These are phyloP conservation scores for Sarocladium oryzae DNA, from an alignment of 2,329 filamentous ascomycete species.

Conservation along the genomic window DNA sequence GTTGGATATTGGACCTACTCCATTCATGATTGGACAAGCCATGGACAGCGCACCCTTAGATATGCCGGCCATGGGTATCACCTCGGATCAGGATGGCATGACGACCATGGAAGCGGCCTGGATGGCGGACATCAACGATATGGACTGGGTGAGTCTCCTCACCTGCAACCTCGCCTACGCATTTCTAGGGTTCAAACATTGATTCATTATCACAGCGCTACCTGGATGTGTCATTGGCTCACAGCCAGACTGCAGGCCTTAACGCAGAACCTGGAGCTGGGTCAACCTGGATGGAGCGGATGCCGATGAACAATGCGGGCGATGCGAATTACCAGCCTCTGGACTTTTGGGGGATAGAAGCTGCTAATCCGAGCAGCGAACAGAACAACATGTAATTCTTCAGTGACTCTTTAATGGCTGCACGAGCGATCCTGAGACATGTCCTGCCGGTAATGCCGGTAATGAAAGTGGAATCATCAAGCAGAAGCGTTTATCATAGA, in stretches of 20 bases:
- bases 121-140: constrained; percentile 24
- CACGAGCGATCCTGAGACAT: no score
- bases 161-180: neutral
- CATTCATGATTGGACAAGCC: constrained; percentile 8
- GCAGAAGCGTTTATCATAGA: no score
- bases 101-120: constrained; percentile 29
- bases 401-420: no score
- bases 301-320: constrained; percentile 11
- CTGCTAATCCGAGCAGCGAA: neutral
- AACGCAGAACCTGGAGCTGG: constrained; percentile 18
- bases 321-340: neutral
- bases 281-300: constrained; percentile 24
- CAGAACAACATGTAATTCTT: no score
- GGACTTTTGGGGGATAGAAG: neutral
- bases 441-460: no score
- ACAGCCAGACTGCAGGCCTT: constrained; percentile 22
- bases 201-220: constrained; percentile 18
- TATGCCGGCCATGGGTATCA: constrained; percentile 15
- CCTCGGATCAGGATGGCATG: constrained; percentile 11
- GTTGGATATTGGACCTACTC: neutral
- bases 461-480: no score
- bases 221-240: constrained; percentile 27
- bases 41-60: constrained; percentile 14
- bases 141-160: constrained; percentile 31
- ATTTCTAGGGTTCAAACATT: constrained; percentile 11